Percentiles rank a stretch among this genome's conserved stretches.
These are phyloP conservation scores for Boletus subparvulus DNA, from an alignment of 768 basidiomycete genomes.

Conservation along the genomic window DNA sequence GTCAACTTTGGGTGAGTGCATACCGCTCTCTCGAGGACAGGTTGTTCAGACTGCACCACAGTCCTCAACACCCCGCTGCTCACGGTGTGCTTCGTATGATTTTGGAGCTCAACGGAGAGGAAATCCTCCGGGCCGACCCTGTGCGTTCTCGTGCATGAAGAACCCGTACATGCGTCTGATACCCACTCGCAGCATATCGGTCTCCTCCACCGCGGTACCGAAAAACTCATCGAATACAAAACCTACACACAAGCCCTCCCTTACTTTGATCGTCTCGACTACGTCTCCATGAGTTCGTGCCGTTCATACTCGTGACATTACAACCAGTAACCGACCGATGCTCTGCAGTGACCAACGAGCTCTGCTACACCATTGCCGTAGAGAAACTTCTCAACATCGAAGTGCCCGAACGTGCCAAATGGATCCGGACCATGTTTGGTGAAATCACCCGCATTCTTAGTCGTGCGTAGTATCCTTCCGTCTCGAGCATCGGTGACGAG, in stretches of 20 bases:
- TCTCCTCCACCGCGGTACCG: conserved; percentile 93
- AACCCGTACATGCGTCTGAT: conserved; percentile 3
- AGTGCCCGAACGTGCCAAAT: conserved; percentile 95
- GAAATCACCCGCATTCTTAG: conserved; percentile 96
- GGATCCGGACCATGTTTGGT: conserved; percentile 96
- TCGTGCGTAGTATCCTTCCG: conserved; percentile 50
- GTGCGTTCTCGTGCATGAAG: conserved; percentile 38
- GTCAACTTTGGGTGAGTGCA: conserved; percentile 85
- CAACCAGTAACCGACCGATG: conserved; percentile 2
- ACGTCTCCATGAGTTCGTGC: conserved; percentile 95
- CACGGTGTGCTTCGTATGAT: conserved; percentile 98
- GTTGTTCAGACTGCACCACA: not conserved
- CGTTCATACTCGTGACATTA: not conserved
- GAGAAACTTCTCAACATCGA: conserved; percentile 98
- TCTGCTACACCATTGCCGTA: conserved; percentile 95
- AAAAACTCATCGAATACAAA: conserved; percentile 99
- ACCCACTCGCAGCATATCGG: conserved; percentile 75
- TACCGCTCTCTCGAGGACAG: not conserved
- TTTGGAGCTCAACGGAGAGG: conserved; percentile 95
- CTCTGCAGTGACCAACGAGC: conserved; percentile 93
- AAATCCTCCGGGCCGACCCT: conserved; percentile 84
- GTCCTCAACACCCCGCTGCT: conserved; percentile 95
- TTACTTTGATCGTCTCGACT: conserved; percentile 98
- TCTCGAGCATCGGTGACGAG: conserved; percentile 1
- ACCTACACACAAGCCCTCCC: conserved; percentile 96